Conservation (phyloP, 2,329 filamentous ascomycete species). For the Aspergillus jensenii region DNA sequence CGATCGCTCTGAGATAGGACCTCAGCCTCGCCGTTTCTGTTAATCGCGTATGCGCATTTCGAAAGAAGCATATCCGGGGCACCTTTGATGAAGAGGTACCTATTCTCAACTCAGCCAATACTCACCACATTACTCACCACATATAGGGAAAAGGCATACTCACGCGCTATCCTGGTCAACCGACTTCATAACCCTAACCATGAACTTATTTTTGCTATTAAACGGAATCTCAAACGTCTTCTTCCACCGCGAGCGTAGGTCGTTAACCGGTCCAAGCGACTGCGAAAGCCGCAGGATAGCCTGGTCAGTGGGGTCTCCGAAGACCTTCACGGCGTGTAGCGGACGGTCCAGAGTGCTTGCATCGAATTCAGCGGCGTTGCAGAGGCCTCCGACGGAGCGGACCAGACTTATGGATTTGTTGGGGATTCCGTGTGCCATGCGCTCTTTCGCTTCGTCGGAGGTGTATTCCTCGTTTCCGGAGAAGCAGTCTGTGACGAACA, state of each 20-base stretch:
- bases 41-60: conserved; percentile 60
- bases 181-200: conserved; percentile 62
- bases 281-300: conserved; percentile 73
- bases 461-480: conserved; percentile 56
- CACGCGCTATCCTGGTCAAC: conserved; percentile 6
- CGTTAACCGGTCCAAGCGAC: conserved; percentile 58
- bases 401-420: conserved; percentile 53
- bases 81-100: conserved; percentile 68
- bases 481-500: conserved; percentile 69
- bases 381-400: conserved; percentile 63
- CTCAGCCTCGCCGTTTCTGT: conserved; percentile 49
- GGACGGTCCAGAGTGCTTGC: conserved; percentile 61
- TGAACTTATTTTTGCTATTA: conserved; percentile 83
- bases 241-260: conserved; percentile 63
- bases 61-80: conserved; percentile 72
- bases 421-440: conserved; percentile 21
- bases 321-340: conserved; percentile 62
- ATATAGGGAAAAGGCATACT: neutral
- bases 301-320: conserved; percentile 75
- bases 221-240: conserved; percentile 69
- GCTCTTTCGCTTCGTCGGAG: conserved; percentile 53
- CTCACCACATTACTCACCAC: neutral
- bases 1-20: neutral
- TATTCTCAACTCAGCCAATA: neutral
- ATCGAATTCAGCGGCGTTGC: conserved; percentile 76